Conservation (phyloP, 2,329 filamentous ascomycete species). For the Hypomyces rosellus region DNA sequence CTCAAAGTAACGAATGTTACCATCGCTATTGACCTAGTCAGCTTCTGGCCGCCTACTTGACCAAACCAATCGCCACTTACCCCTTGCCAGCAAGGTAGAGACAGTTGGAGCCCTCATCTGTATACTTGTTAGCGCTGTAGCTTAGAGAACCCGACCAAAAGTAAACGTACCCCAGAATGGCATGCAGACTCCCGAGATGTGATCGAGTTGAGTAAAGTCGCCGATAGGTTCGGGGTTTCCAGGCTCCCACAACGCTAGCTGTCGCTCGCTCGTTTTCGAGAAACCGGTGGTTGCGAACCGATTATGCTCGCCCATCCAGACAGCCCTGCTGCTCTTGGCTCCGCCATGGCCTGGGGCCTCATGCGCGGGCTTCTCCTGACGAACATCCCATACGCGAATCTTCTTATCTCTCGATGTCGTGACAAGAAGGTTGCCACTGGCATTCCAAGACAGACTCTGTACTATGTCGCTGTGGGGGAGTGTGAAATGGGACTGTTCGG, state of each 20-base stretch:
- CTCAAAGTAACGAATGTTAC: conserved; percentile 98
- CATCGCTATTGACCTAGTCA: conserved; percentile 55
- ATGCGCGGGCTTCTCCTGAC: conserved; percentile 81
- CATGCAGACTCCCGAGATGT: conserved; percentile 97
- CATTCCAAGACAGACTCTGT: conserved; percentile 93
- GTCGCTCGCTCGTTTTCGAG: conserved; percentile 96
- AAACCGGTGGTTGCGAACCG: conserved; percentile 94
- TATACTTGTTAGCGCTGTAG: conserved; percentile 17
- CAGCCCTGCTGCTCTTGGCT: conserved; percentile 93
- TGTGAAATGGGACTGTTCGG: conserved; percentile 65
- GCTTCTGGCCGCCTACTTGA: neutral
- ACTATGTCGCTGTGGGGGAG: conserved; percentile 88
- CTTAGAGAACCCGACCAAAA: neutral
- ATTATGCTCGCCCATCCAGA: conserved; percentile 97
- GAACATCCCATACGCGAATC: conserved; percentile 92
- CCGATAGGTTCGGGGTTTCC: conserved; percentile 80
- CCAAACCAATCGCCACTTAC: conserved; percentile 43
- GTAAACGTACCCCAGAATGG: conserved; percentile 80
- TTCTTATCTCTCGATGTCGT: conserved; percentile 98
- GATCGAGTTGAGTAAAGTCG: conserved; percentile 85
- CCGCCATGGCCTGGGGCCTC: conserved; percentile 81
- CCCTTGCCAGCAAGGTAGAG: conserved; percentile 96
- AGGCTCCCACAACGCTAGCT: conserved; percentile 92
- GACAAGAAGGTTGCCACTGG: conserved; percentile 75
- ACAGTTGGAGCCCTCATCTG: conserved; percentile 85